phyloP scores from a whole-genome alignment of 768 basidiomycete genomes.

The Panus rudis region DNA sequence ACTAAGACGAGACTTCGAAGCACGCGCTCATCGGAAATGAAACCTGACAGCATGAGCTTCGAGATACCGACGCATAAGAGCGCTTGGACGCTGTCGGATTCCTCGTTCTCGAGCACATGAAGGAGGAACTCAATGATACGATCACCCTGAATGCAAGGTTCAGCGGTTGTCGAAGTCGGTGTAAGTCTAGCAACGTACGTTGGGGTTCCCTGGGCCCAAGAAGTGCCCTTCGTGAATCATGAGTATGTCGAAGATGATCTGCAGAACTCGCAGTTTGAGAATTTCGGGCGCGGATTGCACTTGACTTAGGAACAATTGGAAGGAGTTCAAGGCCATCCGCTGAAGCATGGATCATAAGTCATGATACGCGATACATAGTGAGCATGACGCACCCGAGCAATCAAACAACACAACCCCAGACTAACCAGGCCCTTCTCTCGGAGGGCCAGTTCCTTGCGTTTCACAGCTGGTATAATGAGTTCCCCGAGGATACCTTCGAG shows the following conservation, averaged over 20 bases:
- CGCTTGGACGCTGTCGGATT: constrained; percentile 61
- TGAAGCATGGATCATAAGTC: constrained; percentile 13
- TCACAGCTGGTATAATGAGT: constrained; percentile 85
- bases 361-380: not conserved
- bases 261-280: constrained; percentile 64
- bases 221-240: constrained; percentile 75
- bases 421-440: constrained; percentile 76
- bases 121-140: constrained; percentile 65
- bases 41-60: constrained; percentile 78
- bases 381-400: constrained; percentile 56
- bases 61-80: constrained; percentile 71
- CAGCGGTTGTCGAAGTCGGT: not conserved
- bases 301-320: constrained; percentile 80
- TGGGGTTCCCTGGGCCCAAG: constrained; percentile 37
- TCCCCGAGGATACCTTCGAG: constrained; percentile 66
- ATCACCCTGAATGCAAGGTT: constrained; percentile 29
- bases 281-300: constrained; percentile 55
- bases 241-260: constrained; percentile 78
- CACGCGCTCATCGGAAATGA: constrained; percentile 68
- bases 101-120: constrained; percentile 42
- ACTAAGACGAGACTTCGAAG: constrained; percentile 42
- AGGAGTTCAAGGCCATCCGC: constrained; percentile 58
- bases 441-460: constrained; percentile 76
- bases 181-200: constrained; percentile 20
- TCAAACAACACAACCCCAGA: constrained; percentile 80